Evolutionary conservation across 2,329 filamentous ascomycete species (phyloP).

Genomic region (Pseudogymnoascus sp.): DNA sequence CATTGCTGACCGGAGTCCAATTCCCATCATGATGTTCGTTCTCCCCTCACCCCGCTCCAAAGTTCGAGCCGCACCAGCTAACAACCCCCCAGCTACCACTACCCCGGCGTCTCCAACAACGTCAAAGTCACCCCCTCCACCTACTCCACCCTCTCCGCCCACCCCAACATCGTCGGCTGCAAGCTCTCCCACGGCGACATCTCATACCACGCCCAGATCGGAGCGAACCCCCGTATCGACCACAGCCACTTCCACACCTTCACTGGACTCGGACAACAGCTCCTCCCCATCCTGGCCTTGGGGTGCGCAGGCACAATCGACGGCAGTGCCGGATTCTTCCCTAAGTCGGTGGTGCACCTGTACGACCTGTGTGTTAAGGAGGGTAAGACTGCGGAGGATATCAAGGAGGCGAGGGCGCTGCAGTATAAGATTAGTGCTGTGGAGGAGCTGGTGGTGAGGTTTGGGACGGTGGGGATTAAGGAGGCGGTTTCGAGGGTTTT

Average conservation of each 20-base stretch:
- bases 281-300: conserved; percentile 52
- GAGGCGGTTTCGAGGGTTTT: conserved; percentile 52
- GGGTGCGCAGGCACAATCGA: conserved; percentile 59
- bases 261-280: conserved; percentile 57
- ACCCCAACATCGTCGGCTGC: conserved; percentile 60
- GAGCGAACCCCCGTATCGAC: conserved; percentile 50
- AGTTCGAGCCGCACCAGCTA: neutral
- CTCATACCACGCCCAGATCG: conserved; percentile 54
- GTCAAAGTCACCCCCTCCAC: conserved; percentile 50
- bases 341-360: conserved; percentile 49
- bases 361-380: conserved; percentile 39
- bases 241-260: conserved; percentile 50
- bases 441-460: conserved; percentile 52
- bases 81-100: conserved; percentile 36
- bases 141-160: conserved; percentile 46
- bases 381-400: conserved; percentile 33
- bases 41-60: no score
- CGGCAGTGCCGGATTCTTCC: conserved; percentile 56
- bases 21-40: conserved; percentile 50
- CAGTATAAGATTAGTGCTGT: conserved; percentile 53
- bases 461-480: conserved; percentile 56
- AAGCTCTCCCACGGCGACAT: conserved; percentile 62
- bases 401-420: conserved; percentile 43
- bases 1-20: conserved; percentile 50
- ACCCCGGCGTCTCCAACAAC: conserved; percentile 59